These are phyloP conservation scores for Rhizopogon rudus DNA, from an alignment of 768 basidiomycete genomes.

Conservation along the genomic window DNA sequence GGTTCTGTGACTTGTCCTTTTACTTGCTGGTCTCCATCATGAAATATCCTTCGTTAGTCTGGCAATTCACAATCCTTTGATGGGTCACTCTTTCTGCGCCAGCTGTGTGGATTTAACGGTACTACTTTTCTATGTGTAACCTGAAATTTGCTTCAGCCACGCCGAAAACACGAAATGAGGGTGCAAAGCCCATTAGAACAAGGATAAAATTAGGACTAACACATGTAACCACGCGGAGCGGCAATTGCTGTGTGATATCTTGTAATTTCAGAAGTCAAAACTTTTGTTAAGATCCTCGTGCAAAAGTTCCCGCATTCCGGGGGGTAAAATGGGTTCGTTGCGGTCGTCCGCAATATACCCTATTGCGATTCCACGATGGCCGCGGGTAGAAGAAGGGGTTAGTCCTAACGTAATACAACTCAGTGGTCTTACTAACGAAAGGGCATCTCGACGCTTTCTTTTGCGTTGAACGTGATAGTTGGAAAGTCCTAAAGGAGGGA, in stretches of 20 bases:
- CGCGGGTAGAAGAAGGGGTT: background rate
- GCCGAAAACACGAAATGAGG: background rate
- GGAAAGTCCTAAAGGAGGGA: conserved; percentile 66
- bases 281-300: conserved; percentile 82
- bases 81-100: background rate
- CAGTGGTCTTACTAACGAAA: conserved; percentile 58
- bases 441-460: conserved; percentile 97
- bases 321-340: conserved; percentile 71
- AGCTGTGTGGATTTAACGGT: background rate
- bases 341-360: conserved; percentile 45
- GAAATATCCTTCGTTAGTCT: background rate
- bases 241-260: background rate
- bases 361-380: conserved; percentile 12
- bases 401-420: background rate
- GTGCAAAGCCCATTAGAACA: background rate
- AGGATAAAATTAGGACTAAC: background rate
- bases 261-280: conserved; percentile 65
- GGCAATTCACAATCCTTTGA: background rate
- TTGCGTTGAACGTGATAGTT: conserved; percentile 80
- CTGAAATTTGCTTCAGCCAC: background rate
- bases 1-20: too few species aligned
- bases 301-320: conserved; percentile 85
- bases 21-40: background rate
- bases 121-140: background rate
- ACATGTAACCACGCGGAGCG: background rate